Percentiles rank a stretch among this genome's conserved stretches.
Conservation (phyloP, 805 yeast species). For the Tetrapisispora arboricola region DNA sequence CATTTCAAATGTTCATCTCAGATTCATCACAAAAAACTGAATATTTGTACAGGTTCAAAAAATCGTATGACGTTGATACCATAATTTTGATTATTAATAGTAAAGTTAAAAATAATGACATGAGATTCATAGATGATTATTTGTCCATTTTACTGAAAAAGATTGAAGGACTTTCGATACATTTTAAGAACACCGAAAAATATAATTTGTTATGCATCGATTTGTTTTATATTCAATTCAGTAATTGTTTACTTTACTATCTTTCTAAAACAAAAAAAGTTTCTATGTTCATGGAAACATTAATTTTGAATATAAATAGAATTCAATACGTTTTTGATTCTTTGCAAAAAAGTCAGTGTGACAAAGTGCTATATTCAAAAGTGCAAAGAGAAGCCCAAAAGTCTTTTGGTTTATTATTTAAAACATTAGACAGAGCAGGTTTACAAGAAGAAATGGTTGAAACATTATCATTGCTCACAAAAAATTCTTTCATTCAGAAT, state of each 20-base stretch:
- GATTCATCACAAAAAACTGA: constrained; percentile 7
- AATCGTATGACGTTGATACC: constrained; percentile 15
- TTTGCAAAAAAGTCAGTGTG: too few species aligned
- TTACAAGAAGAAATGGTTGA: constrained; percentile 20
- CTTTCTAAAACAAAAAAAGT: constrained; percentile 12
- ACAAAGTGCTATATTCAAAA: background rate
- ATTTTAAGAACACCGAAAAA: background rate
- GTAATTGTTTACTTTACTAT: constrained; percentile 13
- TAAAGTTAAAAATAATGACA: constrained; percentile 11
- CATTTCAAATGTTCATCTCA: constrained; percentile 20
- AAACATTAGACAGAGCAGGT: constrained; percentile 11
- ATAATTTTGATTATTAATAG: constrained; percentile 12
- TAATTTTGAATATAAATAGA: constrained; percentile 5
- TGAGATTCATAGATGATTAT: constrained; percentile 12
- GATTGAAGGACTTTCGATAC: constrained; percentile 4
- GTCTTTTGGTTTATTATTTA: constrained; percentile 2
- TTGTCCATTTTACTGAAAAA: constrained; percentile 16
- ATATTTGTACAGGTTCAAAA: constrained; percentile 13
- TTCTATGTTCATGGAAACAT: constrained; percentile 16
- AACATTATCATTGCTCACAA: constrained; percentile 12
- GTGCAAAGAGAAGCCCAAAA: background rate
- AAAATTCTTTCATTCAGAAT: constrained; percentile 5
- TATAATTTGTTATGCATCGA: background rate
- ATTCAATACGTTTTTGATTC: background rate
- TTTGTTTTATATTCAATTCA: constrained; percentile 13